A percentile compares a stretch with the other conserved stretches of the same genome.
phyloP scores from a whole-genome alignment of 2,329 filamentous ascomycete species.

The Boeremia lycopersici region DNA sequence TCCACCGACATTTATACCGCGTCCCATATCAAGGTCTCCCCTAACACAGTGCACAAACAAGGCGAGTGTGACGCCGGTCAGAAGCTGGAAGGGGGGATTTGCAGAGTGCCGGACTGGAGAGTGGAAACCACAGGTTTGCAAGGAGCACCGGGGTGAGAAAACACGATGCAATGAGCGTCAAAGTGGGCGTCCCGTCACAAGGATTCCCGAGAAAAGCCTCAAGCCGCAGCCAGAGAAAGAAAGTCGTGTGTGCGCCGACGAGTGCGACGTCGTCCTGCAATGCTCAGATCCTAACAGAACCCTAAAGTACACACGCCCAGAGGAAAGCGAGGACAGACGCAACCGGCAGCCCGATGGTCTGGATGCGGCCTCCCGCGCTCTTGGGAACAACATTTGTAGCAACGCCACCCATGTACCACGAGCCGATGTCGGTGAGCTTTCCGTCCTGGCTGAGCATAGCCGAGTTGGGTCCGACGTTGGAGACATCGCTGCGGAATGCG shows the following conservation, averaged over 20 bases:
- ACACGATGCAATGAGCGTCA: too few relatives aligned
- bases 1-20: too few relatives aligned
- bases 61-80: too few relatives aligned
- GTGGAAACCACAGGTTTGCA: too few relatives aligned
- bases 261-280: too few relatives aligned
- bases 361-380: conserved; percentile 5
- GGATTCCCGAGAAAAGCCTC: neutral
- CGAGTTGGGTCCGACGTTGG: conserved; percentile 76
- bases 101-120: too few relatives aligned
- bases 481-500: conserved; percentile 70
- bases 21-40: too few relatives aligned
- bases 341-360: conserved; percentile 2
- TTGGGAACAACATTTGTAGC: conserved; percentile 14
- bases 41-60: too few relatives aligned
- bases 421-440: conserved; percentile 74
- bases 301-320: conserved; percentile 7
- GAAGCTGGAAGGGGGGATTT: too few relatives aligned
- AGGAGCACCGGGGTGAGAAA: too few relatives aligned
- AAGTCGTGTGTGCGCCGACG: too few relatives aligned
- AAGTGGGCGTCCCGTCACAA: too few relatives aligned
- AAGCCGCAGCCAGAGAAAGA: neutral
- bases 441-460: conserved; percentile 73
- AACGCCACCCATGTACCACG: conserved; percentile 72
- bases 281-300: neutral
- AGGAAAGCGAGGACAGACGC: conserved; percentile 1